Evolutionary conservation across 2,329 filamentous ascomycete genomes (phyloP).

Genomic region (Leptographium galeiforme): DNA sequence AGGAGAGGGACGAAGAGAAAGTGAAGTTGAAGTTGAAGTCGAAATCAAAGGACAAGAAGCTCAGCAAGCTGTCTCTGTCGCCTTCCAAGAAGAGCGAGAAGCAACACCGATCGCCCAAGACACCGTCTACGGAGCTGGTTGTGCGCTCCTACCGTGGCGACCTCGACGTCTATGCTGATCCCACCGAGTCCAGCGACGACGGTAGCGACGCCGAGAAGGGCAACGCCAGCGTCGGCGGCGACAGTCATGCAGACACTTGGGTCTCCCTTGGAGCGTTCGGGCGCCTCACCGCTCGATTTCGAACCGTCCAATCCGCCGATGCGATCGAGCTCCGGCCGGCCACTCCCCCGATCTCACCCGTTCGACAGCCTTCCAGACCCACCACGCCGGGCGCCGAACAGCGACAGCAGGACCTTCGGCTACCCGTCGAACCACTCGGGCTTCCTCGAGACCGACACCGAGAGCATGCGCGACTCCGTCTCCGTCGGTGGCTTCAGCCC

Average conservation of each 20-base stretch:
- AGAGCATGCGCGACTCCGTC: constrained; percentile 27
- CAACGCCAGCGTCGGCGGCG: constrained; percentile 9
- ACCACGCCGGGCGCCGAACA: background rate
- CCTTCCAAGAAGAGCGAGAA: background rate
- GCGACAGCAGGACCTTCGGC: constrained; percentile 20
- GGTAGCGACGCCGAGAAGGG: constrained; percentile 2
- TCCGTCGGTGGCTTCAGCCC: constrained; percentile 46
- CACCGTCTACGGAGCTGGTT: background rate
- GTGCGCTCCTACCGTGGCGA: background rate
- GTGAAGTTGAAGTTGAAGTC: background rate
- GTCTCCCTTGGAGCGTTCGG: constrained; percentile 23
- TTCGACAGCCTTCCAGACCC: background rate
- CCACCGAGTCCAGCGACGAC: background rate
- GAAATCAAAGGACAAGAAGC: background rate
- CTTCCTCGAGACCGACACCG: constrained; percentile 24
- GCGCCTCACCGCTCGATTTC: constrained; percentile 42
- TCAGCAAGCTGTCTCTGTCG: background rate
- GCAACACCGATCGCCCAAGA: background rate
- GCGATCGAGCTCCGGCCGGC: constrained; percentile 3
- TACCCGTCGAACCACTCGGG: constrained; percentile 29
- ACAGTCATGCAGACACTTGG: constrained; percentile 10
- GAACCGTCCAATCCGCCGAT: constrained; percentile 26
- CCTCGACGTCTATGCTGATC: constrained; percentile 2
- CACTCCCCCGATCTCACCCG: background rate
- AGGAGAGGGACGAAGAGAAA: background rate